A percentile compares a stretch with the other conserved stretches of the same genome.
phyloP scores from a whole-genome alignment of 116 monocot genomes.

The Cymodocea nodosa region DNA sequence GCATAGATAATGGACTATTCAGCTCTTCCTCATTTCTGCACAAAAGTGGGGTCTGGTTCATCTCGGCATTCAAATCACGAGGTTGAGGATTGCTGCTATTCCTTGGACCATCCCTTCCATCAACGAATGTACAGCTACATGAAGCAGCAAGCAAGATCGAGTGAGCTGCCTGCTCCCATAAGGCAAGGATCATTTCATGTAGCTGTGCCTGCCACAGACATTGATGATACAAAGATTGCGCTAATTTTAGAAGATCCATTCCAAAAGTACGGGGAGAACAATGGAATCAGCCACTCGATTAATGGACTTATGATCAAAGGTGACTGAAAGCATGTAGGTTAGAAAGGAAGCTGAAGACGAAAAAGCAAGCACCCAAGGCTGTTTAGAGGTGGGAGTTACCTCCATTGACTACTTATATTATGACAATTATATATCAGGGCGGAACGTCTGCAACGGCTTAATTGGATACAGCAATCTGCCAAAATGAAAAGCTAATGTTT shows the following conservation, averaged over 20 bases:
- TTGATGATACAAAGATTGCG: conserved; percentile 34
- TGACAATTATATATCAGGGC: too few relatives aligned
- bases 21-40: conserved; percentile 78
- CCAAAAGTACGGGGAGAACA: conserved; percentile 40
- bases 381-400: too few relatives aligned
- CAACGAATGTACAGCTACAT: conserved; percentile 66
- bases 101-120: conserved; percentile 77
- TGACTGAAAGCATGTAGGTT: background rate
- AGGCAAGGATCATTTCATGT: conserved; percentile 81
- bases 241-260: conserved; percentile 50
- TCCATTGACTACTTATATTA: too few relatives aligned
- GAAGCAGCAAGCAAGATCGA: conserved; percentile 19
- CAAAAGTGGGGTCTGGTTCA: conserved; percentile 43
- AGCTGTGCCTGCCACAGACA: conserved; percentile 47
- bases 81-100: conserved; percentile 36
- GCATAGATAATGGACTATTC: conserved; percentile 64
- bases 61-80: conserved; percentile 19
- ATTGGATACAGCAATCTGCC: too few relatives aligned
- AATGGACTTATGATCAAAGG: conserved; percentile 7
- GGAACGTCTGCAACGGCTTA: too few relatives aligned
- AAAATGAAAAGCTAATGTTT: too few relatives aligned
- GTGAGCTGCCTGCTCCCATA: conserved; percentile 5
- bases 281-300: conserved; percentile 21
- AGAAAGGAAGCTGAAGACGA: too few relatives aligned
- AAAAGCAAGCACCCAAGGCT: too few relatives aligned